These are phyloP conservation scores for Posidonia australis DNA, from an alignment of 106 monocot species.

Conservation along the genomic window DNA sequence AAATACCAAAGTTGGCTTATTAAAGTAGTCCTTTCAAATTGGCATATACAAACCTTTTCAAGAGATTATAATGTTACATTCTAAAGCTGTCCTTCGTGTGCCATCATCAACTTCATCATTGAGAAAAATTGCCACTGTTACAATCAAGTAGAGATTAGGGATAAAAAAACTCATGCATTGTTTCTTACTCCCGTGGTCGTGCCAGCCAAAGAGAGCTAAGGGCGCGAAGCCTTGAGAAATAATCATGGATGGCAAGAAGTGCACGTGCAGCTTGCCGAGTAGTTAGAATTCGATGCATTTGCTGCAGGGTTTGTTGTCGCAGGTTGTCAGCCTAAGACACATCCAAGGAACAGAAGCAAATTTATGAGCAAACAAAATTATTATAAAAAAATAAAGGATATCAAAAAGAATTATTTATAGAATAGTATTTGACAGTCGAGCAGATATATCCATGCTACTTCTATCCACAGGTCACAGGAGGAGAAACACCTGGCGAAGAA, in stretches of 20 bases:
- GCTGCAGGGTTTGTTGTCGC: slow-evolving; percentile 48
- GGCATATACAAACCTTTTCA: slow-evolving; percentile 1
- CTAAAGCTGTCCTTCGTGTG: not conserved
- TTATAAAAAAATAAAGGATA: no score
- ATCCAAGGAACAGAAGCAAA: not conserved
- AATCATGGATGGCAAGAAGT: slow-evolving; percentile 42
- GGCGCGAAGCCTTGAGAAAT: slow-evolving; percentile 49
- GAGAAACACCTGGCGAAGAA: slow-evolving; percentile 66
- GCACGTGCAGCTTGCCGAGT: slow-evolving; percentile 45
- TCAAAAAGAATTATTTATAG: no score
- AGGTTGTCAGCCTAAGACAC: slow-evolving; percentile 40
- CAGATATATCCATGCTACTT: no score
- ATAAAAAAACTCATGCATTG: not conserved
- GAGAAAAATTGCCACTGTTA: not conserved
- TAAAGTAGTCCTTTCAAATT: slow-evolving; percentile 3
- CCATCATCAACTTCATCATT: not conserved
- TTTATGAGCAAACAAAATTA: not conserved
- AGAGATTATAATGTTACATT: slow-evolving; percentile 1
- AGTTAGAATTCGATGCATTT: slow-evolving; percentile 46
- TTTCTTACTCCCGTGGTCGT: slow-evolving; percentile 22
- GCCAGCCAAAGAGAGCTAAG: slow-evolving; percentile 46
- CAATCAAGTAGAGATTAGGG: not conserved
- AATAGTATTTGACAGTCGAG: no score
- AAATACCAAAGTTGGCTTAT: not conserved
- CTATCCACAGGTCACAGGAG: not conserved